Evolutionary conservation across 768 basidiomycete species (phyloP).

Genomic region (Leccinellum luteum): DNA sequence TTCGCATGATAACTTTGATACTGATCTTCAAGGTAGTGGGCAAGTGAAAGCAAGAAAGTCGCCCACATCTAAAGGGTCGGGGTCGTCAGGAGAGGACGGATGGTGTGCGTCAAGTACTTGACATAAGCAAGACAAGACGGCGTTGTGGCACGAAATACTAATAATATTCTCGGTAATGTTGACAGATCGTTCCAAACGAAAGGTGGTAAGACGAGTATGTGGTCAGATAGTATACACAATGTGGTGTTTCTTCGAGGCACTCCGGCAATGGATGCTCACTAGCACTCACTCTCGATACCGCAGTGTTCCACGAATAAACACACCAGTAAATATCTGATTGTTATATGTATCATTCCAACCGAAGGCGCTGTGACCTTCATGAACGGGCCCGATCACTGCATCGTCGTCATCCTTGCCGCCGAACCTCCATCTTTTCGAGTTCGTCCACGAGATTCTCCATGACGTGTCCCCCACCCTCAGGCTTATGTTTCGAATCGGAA

Average conservation of each 20-base stretch:
- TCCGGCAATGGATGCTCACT: not conserved
- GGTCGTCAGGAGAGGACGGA: constrained; percentile 13
- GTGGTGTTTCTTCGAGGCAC: not conserved
- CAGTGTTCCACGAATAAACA: too few relatives aligned
- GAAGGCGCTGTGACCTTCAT: too few relatives aligned
- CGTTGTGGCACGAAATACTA: not conserved
- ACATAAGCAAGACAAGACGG: not conserved
- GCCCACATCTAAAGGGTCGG: constrained; percentile 10
- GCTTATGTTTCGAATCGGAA: not conserved
- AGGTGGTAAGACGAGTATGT: too few relatives aligned
- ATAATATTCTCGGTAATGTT: not conserved
- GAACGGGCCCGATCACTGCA: not conserved
- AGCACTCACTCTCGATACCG: too few relatives aligned
- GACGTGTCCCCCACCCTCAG: constrained; percentile 40
- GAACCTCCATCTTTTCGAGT: constrained; percentile 62
- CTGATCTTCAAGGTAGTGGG: constrained; percentile 3
- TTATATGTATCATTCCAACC: too few relatives aligned
- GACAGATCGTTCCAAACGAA: not conserved
- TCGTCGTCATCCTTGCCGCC: not conserved
- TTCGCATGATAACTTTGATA: constrained; percentile 8
- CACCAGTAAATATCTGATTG: too few relatives aligned
- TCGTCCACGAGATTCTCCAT: constrained; percentile 86
- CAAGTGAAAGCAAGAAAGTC: constrained; percentile 12
- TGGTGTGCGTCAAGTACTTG: constrained; percentile 13
- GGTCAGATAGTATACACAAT: too few relatives aligned